These are phyloP conservation scores for Lactarius hatsudake DNA, from an alignment of 768 basidiomycete species.

Conservation along the genomic window DNA sequence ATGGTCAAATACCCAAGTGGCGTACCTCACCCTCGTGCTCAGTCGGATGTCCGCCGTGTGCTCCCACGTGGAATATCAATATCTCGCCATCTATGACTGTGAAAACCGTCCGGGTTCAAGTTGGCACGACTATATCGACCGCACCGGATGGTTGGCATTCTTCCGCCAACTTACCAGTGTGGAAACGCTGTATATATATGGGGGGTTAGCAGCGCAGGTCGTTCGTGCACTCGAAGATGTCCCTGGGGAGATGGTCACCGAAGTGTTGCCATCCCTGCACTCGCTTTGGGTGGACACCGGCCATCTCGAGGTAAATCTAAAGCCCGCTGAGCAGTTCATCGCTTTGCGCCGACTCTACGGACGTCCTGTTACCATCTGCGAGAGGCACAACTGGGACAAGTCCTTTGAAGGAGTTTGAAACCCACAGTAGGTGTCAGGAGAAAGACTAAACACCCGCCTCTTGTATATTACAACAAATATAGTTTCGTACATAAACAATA, in stretches of 20 bases:
- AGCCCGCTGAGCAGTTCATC: background rate
- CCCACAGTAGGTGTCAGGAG: background rate
- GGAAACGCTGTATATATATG: background rate
- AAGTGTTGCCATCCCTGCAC: background rate
- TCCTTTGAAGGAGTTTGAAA: too few species aligned
- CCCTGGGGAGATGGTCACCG: background rate
- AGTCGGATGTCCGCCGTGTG: too few species aligned
- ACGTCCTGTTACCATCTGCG: background rate
- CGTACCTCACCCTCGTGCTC: too few species aligned
- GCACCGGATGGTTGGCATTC: too few species aligned
- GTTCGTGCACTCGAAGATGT: background rate
- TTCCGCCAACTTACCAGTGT: too few species aligned
- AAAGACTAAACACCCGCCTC: background rate
- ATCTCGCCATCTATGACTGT: too few species aligned
- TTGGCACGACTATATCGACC: too few species aligned
- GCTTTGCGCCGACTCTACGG: background rate
- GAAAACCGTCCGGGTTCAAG: too few species aligned
- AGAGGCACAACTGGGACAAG: too few species aligned
- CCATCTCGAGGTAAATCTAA: background rate
- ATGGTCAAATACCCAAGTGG: too few species aligned
- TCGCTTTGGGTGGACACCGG: background rate
- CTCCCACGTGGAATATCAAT: too few species aligned
- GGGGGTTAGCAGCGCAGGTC: background rate
- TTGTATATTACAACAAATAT: background rate
- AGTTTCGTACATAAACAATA: background rate